Base-by-base conservation (phyloP, 164 flowering plant species). In the Sextonia rubra region DNA sequence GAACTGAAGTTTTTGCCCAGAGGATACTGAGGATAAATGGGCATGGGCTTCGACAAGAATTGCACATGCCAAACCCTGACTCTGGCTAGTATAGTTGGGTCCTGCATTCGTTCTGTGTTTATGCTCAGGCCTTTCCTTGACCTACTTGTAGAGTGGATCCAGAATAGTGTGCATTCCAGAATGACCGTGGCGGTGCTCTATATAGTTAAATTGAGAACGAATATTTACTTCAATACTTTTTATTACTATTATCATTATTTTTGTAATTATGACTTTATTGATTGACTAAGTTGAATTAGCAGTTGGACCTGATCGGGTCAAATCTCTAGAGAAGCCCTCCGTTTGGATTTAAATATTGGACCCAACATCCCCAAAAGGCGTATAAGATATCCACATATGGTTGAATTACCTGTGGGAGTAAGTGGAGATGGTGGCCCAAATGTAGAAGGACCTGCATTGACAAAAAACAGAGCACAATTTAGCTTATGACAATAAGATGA, bases 371-470 rank as follows among this genome's bases (percentile, higher is more conserved):
- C 14, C 27, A 6, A 15, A 47, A 11, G 56, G 25, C 3, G 25
- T 8, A 18, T 12, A 30, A 68, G n/a, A 14, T 12, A 66, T 8
- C 22, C 20, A 3, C 18, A 60, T 23, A 11, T 27, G 22, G 68
- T 0, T 60, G 15, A 24, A 8, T 63, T 82, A 89, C 91, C 87
- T 76, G 12, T 14, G 17, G 92, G 85, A 77, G 65, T 91, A 26
- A 68, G 76, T 79, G 27, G 86, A 27, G 66, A 62, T 26, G 83
- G 66, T 70, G 90, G 85, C 11, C 82, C 86, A 73, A 86, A 75
- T 71, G 88, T 60, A 7, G 23, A 70, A 66, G 89, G 91, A 73
- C 87, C 88, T 87, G 85, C 1, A 62, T n/a, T 62, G 12, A 62
- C 24, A 62, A 5, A 9, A 2, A 62, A n/a, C 29, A 25, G 15